Evolutionary conservation across 2,329 filamentous ascomycete species (phyloP).

Genomic region (Xylaria hypoxylon): DNA sequence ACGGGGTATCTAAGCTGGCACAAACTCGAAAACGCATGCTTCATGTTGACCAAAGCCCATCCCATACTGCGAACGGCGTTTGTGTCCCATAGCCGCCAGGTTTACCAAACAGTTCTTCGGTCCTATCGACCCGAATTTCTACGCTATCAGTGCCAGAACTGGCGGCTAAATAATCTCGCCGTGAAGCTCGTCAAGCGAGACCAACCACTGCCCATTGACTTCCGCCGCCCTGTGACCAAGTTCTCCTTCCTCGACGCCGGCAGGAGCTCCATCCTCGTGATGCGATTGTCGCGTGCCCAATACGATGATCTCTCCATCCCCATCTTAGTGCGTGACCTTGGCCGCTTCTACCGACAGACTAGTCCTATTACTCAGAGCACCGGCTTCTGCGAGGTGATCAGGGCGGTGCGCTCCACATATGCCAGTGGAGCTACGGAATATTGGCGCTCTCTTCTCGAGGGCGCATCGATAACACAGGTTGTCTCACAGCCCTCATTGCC

Average conservation of each 20-base stretch:
- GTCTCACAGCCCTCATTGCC: slow-evolving; percentile 57
- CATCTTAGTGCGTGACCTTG: slow-evolving; percentile 62
- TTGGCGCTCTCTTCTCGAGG: slow-evolving; percentile 60
- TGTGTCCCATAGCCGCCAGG: slow-evolving; percentile 57
- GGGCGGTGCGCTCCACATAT: slow-evolving; percentile 54
- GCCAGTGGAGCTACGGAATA: slow-evolving; percentile 57
- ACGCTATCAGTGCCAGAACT: slow-evolving; percentile 56
- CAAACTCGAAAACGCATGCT: slow-evolving; percentile 61
- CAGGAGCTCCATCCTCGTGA: slow-evolving; percentile 60
- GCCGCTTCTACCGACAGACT: slow-evolving; percentile 58
- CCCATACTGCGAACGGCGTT: slow-evolving; percentile 68
- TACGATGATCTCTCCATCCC: slow-evolving; percentile 61
- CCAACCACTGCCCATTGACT: slow-evolving; percentile 55
- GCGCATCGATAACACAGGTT: slow-evolving; percentile 60
- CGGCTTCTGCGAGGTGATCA: slow-evolving; percentile 62
- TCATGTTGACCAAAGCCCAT: slow-evolving; percentile 58
- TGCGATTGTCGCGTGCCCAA: slow-evolving; percentile 63
- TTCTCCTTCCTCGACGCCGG: slow-evolving; percentile 64
- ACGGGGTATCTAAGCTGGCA: slow-evolving; percentile 56
- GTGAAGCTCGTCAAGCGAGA: slow-evolving; percentile 59
- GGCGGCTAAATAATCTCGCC: slow-evolving; percentile 54
- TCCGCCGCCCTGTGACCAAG: slow-evolving; percentile 59
- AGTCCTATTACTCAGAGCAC: slow-evolving; percentile 53
- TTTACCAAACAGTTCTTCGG: slow-evolving; percentile 62
- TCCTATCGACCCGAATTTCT: slow-evolving; percentile 59